Base-by-base conservation (phyloP, 2,329 filamentous ascomycete species). In the Fusarium sp. region DNA sequence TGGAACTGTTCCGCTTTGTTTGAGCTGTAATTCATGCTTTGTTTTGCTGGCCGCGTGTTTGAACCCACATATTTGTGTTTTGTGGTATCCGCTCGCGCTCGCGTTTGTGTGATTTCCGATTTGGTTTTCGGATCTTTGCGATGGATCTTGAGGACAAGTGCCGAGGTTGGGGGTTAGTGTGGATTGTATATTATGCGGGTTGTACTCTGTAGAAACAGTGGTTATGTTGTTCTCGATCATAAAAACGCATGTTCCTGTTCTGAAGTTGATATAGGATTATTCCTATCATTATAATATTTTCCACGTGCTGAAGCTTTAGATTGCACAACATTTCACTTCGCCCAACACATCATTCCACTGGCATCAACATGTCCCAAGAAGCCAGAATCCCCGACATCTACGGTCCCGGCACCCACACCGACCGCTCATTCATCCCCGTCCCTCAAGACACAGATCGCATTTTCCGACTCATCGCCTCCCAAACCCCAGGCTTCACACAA, bases 401-500 rank as follows among this genome's bases (percentile, higher is more conserved):
- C n/a, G 50, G 59, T 3, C 58, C 59, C 1, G 59, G 44, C 14
- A 62, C 59, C 5, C 32, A 62, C 8, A 46, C 39, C 7, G 59
- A 62, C 44, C 50, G 32, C 17, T 15, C 17, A 43, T 62, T 62
- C 5, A 26, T 43, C 34, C 58, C 59, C 2, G 39, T 63, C 2
- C 38, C 50, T 4, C 19, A 57, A 21, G 59, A 62, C 12, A 63
- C 59, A 11, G 1, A 19, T 2, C 59, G 58, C 4, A 63, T 62
- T 38, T 62, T 62, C 44, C 44, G 44, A 7, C 44, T 63, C 3
- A 45, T 62, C 3, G 39, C 59, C 6, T 62, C 59, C 3, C 59
- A 63, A 42, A 62, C 57, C 10, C 59, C 58, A 0, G 34, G 44
- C 21, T 62, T 62, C 38, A 57, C 39, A 2, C 38, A 40, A 19